Evolutionary conservation across 1,284 basidiomycete species (phyloP).

Genomic region (Apiotrichum laibachii): DNA sequence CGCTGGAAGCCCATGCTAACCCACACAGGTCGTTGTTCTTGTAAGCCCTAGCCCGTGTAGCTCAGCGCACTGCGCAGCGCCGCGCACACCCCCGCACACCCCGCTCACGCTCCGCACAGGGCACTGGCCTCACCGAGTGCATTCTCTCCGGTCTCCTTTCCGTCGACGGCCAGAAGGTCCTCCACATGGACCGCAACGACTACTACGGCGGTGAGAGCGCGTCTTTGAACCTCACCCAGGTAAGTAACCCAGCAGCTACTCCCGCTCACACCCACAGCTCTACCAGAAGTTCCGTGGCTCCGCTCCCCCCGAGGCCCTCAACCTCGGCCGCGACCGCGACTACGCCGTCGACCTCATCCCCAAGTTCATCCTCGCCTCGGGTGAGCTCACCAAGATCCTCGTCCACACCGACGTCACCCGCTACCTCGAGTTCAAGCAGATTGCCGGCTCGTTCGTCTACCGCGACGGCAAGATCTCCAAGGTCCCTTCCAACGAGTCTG

Average conservation of each 20-base stretch:
- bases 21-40: slow-evolving; percentile 76
- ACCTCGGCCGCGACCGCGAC: slow-evolving; percentile 86
- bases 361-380: slow-evolving; percentile 97
- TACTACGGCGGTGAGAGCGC: slow-evolving; percentile 99
- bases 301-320: slow-evolving; percentile 61
- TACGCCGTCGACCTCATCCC: slow-evolving; percentile 92
- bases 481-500: slow-evolving; percentile 96
- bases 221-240: slow-evolving; percentile 95
- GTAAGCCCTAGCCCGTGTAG: slow-evolving; percentile 24
- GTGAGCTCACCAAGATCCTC: slow-evolving; percentile 96
- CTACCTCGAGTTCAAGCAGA: slow-evolving; percentile 99
- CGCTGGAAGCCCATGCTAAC: slow-evolving; percentile 4
- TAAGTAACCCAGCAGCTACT: slow-evolving; percentile 46
- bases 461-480: slow-evolving; percentile 96
- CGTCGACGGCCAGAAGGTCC: slow-evolving; percentile 98
- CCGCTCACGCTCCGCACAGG: slow-evolving; percentile 46
- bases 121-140: slow-evolving; percentile 96
- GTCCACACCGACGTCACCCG: slow-evolving; percentile 98
- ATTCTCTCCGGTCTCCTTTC: slow-evolving; percentile 94
- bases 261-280: slow-evolving; percentile 58
- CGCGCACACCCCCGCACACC: too few relatives aligned
- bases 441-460: slow-evolving; percentile 96
- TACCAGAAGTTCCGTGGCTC: slow-evolving; percentile 83
- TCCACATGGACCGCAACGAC: slow-evolving; percentile 99
- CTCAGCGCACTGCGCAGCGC: neutral